Percentiles rank a stretch among this genome's conserved stretches.
Conservation (phyloP, 2,329 filamentous ascomycete species). For the Tetracladium maxilliforme region DNA sequence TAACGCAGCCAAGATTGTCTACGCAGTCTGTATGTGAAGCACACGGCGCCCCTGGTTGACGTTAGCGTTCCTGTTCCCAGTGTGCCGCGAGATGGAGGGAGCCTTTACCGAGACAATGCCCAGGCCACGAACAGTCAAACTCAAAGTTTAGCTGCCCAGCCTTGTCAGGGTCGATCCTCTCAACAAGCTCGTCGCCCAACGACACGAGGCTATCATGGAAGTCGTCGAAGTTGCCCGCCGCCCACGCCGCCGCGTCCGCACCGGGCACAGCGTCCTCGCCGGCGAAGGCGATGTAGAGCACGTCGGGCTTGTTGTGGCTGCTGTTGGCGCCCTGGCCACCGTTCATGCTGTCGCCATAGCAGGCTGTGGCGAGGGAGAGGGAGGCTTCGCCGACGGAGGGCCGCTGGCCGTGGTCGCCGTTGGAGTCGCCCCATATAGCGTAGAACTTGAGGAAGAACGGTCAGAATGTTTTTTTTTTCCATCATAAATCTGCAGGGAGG, state of each 20-base stretch:
- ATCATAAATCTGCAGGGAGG: too few relatives aligned
- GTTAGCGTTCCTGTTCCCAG: too few relatives aligned
- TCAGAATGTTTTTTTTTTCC: too few relatives aligned
- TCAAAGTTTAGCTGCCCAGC: not conserved
- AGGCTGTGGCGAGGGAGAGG: conserved; percentile 2
- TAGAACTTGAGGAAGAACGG: conserved; percentile 1
- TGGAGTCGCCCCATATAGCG: conserved; percentile 3
- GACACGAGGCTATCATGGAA: conserved; percentile 1
- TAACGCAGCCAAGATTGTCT: too few relatives aligned
- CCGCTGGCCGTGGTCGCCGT: conserved; percentile 2
- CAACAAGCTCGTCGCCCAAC: conserved; percentile 2
- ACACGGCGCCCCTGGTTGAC: too few relatives aligned
- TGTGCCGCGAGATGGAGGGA: too few relatives aligned
- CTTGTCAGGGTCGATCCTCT: conserved; percentile 1
- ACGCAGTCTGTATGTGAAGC: too few relatives aligned
- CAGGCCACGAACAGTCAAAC: too few relatives aligned
- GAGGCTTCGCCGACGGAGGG: conserved; percentile 3
- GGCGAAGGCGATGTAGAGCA: conserved; percentile 3
- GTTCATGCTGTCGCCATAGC: conserved; percentile 1
- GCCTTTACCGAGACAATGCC: too few relatives aligned
- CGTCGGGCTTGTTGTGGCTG: conserved; percentile 1
- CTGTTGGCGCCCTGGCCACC: conserved; percentile 2
- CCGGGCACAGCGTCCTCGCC: conserved; percentile 1
- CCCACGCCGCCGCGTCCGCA: conserved; percentile 1
- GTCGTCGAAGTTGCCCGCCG: not conserved